Evolutionary conservation across 2,329 filamentous ascomycete species (phyloP).

Genomic region (Stachybotrys chartarum): DNA sequence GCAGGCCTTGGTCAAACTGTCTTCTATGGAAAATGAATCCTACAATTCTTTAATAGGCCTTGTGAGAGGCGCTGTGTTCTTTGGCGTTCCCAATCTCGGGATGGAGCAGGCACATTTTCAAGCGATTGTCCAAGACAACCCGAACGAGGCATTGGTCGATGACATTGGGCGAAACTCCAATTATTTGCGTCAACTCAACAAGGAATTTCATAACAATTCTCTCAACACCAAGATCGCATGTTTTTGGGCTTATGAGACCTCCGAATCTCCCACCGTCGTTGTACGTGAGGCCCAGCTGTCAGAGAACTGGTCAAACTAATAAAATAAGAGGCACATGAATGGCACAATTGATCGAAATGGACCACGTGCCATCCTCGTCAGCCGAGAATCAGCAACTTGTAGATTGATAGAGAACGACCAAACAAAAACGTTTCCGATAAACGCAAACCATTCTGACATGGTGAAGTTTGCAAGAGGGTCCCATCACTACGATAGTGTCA

Average conservation of each 20-base stretch:
- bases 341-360: neutral
- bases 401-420: neutral
- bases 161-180: neutral
- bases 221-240: slow-evolving; percentile 1
- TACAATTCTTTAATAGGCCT: neutral
- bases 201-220: neutral
- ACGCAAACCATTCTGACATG: slow-evolving; percentile 1
- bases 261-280: neutral
- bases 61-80: neutral
- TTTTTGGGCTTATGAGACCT: neutral
- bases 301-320: neutral
- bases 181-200: neutral
- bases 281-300: neutral
- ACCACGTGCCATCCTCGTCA: neutral
- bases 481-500: neutral
- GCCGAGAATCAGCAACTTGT: neutral
- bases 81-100: neutral
- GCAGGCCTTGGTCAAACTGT: neutral
- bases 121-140: neutral
- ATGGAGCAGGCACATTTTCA: slow-evolving; percentile 1
- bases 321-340: neutral
- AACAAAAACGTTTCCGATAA: neutral
- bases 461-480: neutral
- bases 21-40: neutral
- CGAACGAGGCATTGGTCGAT: neutral